Conservation (phyloP, 1,284 basidiomycete genomes). For the Cryptococcus sp. region DNA sequence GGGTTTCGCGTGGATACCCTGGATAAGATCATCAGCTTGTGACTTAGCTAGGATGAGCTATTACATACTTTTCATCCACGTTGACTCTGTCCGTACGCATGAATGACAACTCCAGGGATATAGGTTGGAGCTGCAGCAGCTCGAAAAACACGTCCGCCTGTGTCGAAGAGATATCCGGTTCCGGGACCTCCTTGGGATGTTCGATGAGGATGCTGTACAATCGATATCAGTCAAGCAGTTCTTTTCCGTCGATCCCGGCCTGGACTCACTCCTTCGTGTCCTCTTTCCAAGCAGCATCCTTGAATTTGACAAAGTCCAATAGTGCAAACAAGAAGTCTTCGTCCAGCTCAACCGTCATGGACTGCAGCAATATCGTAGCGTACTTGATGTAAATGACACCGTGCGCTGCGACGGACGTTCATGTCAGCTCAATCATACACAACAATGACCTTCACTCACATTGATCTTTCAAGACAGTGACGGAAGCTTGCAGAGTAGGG, state of each 20-base stretch:
- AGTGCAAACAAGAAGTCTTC: constrained; percentile 95
- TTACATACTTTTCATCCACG: constrained; percentile 82
- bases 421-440: constrained; percentile 3
- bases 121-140: constrained; percentile 93
- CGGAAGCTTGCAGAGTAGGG: constrained; percentile 85
- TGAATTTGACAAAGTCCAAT: constrained; percentile 88
- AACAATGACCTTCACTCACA: constrained; percentile 57
- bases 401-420: constrained; percentile 63
- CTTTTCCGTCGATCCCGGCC: neutral
- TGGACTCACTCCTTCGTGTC: constrained; percentile 68
- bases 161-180: constrained; percentile 67
- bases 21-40: constrained; percentile 57
- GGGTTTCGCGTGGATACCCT: constrained; percentile 78
- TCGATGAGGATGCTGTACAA: constrained; percentile 70
- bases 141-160: constrained; percentile 93
- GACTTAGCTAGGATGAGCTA: neutral
- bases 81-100: constrained; percentile 94
- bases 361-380: constrained; percentile 90
- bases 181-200: constrained; percentile 73
- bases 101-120: constrained; percentile 90
- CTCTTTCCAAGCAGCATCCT: constrained; percentile 85
- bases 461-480: constrained; percentile 90
- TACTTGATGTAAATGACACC: constrained; percentile 98
- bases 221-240: constrained; percentile 11
- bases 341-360: constrained; percentile 92